Evolutionary conservation across 2,329 filamentous ascomycete species (phyloP), one percentile per base, ranked within the genome.

Genomic region (Nigrospora osmanthi): DNA sequence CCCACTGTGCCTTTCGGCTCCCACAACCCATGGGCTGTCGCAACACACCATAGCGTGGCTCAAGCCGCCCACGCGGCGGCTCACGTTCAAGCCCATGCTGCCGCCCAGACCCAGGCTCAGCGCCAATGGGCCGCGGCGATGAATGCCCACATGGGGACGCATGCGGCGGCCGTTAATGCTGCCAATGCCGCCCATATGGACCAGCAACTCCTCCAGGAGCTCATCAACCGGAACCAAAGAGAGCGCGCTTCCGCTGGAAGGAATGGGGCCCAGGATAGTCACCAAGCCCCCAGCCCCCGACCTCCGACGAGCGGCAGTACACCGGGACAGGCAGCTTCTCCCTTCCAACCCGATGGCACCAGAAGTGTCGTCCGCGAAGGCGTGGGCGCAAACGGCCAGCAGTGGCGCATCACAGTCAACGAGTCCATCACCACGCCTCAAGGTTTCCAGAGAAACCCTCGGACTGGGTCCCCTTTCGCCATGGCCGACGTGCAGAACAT

Each of bases 321-420:
- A 32, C 54, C 49, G 42, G 59, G 47, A 43, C 58, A 52, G 48
- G 57, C 49, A 50, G 58, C 47, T 50, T 65, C 58, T 40, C 58
- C 55, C 43, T 59, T 49, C 49, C 56, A 61, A 36, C 59, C 64
- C 14, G 63, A 66, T 41, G 50, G 58, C 28, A 65, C 63, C 10
- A 64, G 68, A 17, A 71, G 67, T 11, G 65, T 75, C 16, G 66
- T 71, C 10, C 70, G 71, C 31, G 73, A 78, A 54, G 66, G 68
- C 10, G 54, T 72, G 31, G 70, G 69, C 0, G 70, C 73, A 11
- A 72, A 77, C 50, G 75, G 75, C 14, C 66, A 74, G 47, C 65
- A 72, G 45, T 75, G 71, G 68, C 70, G 72, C 36, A 63, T 78
- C 43, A 75, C 71, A 3, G 63, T 73, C 43, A 76, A 75, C 52